These are phyloP conservation scores for Cercis canadensis DNA, from an alignment of 306 rosid species.

Conservation along the genomic window DNA sequence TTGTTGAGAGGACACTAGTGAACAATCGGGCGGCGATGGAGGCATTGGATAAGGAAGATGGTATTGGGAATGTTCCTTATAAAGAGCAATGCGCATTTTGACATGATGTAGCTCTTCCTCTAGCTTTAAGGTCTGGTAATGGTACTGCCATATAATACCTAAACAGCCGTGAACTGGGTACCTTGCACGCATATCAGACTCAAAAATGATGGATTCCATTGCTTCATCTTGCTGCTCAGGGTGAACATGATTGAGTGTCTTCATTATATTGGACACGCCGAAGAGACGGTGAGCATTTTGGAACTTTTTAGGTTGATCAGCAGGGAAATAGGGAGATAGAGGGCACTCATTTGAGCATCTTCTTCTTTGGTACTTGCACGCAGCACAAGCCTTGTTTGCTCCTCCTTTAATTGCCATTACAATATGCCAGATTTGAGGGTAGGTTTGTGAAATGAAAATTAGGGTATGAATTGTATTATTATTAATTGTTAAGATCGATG, in stretches of 20 bases:
- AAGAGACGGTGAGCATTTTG: conserved; percentile 64
- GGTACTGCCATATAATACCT: conserved; percentile 31
- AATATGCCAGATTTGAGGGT: no score
- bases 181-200: conserved; percentile 53
- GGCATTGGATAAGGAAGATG: background rate
- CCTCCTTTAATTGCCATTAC: conserved; percentile 65
- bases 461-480: no score
- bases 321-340: conserved; percentile 61
- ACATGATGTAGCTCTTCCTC: conserved; percentile 22
- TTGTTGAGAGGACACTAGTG: background rate
- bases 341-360: conserved; percentile 55
- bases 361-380: conserved; percentile 68
- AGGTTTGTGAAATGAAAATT: background rate
- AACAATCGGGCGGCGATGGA: background rate
- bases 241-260: conserved; percentile 32
- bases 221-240: conserved; percentile 41
- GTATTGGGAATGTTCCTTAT: conserved; percentile 28
- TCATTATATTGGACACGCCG: conserved; percentile 59
- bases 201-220: conserved; percentile 64
- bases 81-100: background rate
- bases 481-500: no score
- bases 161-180: conserved; percentile 50
- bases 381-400: conserved; percentile 71
- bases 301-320: conserved; percentile 54
- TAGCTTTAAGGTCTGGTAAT: background rate